Conservation (phyloP, 345 rosid species). For the Ceriops decandra region DNA sequence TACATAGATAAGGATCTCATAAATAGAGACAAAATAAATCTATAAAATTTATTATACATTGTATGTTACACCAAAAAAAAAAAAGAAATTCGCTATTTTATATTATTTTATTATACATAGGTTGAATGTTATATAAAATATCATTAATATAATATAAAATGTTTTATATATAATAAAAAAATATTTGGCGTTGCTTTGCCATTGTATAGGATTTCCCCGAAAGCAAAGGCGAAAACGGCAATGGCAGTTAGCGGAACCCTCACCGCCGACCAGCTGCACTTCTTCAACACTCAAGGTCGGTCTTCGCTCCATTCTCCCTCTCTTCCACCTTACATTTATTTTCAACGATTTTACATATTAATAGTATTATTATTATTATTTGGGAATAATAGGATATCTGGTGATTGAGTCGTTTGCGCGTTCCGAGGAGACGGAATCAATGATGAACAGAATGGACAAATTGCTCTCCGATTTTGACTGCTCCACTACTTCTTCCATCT, state of each 20-base stretch:
- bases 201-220: too few species aligned
- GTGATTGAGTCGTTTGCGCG: slow-evolving; percentile 75
- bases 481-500: slow-evolving; percentile 56
- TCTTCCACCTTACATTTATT: neutral
- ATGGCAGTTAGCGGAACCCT: slow-evolving; percentile 61
- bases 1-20: too few species aligned
- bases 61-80: too few species aligned
- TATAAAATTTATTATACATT: too few species aligned
- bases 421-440: slow-evolving; percentile 46
- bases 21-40: too few species aligned
- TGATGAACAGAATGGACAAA: slow-evolving; percentile 68
- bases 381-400: slow-evolving; percentile 47
- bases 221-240: neutral
- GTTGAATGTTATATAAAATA: too few species aligned
- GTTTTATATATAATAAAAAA: too few species aligned
- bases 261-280: slow-evolving; percentile 53
- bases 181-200: too few species aligned
- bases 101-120: too few species aligned
- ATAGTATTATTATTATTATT: too few species aligned
- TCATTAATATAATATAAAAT: too few species aligned
- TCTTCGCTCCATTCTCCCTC: neutral
- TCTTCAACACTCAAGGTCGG: slow-evolving; percentile 57
- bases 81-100: too few species aligned
- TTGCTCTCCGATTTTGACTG: slow-evolving; percentile 62
- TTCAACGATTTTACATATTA: neutral